phyloP scores from a whole-genome alignment of 1,284 basidiomycete species.

The Tausonia pullulans region DNA sequence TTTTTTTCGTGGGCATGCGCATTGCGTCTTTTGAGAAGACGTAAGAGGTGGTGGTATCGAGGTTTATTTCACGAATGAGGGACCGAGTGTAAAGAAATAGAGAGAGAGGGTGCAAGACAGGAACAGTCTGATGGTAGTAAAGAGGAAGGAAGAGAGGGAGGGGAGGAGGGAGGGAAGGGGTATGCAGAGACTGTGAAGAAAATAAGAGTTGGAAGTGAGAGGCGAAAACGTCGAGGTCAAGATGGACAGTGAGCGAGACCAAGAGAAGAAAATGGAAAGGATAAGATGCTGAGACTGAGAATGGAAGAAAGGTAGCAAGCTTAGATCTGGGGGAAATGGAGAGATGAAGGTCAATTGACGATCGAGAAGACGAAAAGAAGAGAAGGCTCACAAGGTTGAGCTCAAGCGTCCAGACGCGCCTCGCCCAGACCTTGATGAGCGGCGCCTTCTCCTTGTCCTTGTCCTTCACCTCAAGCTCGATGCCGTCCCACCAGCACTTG shows the following conservation, averaged over 20 bases:
- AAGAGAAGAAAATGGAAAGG: background rate
- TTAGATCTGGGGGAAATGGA: background rate
- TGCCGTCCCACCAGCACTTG: constrained; percentile 99
- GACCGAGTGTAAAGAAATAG: too few relatives aligned
- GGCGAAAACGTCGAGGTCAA: background rate
- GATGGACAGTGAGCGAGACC: background rate
- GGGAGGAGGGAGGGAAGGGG: background rate
- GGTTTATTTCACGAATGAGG: too few relatives aligned
- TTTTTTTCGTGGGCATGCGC: constrained; percentile 18
- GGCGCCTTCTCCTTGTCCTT: constrained; percentile 42
- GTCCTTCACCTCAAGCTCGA: constrained; percentile 68
- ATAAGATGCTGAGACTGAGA: background rate
- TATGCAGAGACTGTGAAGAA: too few relatives aligned
- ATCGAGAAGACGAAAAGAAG: background rate
- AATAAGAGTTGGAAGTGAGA: too few relatives aligned
- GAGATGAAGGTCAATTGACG: background rate
- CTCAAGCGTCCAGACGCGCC: constrained; percentile 97
- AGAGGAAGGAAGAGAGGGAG: background rate
- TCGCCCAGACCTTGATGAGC: constrained; percentile 81
- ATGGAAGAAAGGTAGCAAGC: background rate
- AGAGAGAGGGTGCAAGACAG: too few relatives aligned
- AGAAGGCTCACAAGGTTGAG: constrained; percentile 66
- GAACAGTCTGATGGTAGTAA: too few relatives aligned
- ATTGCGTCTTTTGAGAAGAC: background rate
- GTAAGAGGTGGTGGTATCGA: too few relatives aligned